Evolutionary conservation across 2,329 filamentous ascomycete species (phyloP).

Genomic region (Cryphonectria japonica): DNA sequence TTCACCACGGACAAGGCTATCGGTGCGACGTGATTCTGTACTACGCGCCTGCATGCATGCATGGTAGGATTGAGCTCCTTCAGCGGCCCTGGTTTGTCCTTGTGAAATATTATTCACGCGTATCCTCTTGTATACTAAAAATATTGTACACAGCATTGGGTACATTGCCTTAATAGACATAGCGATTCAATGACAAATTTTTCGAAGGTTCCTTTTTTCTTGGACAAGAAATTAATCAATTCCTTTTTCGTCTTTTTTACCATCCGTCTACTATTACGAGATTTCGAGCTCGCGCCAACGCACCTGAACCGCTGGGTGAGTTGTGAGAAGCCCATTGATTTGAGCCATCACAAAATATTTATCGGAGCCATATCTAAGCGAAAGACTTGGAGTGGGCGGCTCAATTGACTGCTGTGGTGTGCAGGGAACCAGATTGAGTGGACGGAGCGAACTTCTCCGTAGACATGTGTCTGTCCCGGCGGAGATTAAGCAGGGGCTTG

Average conservation of each 20-base stretch:
- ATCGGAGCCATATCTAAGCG: background rate
- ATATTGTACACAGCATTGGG: background rate
- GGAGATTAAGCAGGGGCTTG: slow-evolving; percentile 9
- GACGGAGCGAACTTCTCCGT: slow-evolving; percentile 9
- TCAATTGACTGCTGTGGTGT: background rate
- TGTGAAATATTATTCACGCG: background rate
- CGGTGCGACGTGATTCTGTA: slow-evolving; percentile 23
- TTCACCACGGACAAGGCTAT: slow-evolving; percentile 25
- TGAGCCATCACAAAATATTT: background rate
- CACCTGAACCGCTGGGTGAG: too few relatives aligned
- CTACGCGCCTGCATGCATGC: background rate
- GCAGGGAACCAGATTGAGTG: background rate
- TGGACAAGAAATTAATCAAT: too few relatives aligned
- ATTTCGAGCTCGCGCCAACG: background rate
- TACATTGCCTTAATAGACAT: background rate
- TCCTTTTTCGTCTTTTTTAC: too few relatives aligned
- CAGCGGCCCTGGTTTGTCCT: background rate
- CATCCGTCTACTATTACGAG: background rate
- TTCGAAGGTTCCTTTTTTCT: background rate
- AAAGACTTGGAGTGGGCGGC: background rate
- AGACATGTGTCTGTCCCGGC: background rate
- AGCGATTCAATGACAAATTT: background rate
- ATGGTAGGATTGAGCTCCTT: background rate
- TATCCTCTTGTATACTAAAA: slow-evolving; percentile 8
- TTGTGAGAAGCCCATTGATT: too few relatives aligned